Evolutionary conservation across 106 monocot genomes (phyloP).

Genomic region (Alisma plantagoaquatica): DNA sequence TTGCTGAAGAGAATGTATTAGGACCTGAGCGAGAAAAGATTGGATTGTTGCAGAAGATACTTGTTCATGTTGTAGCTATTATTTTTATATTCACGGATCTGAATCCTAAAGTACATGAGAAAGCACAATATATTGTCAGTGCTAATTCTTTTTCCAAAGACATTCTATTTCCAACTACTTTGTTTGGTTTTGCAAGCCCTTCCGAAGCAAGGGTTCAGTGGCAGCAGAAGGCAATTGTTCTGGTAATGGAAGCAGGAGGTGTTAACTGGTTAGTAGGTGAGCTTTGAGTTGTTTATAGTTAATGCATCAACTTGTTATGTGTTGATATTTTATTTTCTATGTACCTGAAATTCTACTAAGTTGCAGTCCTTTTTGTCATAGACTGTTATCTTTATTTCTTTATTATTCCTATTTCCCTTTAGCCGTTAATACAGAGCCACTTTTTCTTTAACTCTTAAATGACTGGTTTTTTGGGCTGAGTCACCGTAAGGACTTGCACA

Average conservation of each 20-base stretch:
- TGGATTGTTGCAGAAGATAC: conserved; percentile 60
- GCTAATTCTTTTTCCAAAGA: conserved; percentile 13
- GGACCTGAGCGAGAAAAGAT: conserved; percentile 34
- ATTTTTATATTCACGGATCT: conserved; percentile 67
- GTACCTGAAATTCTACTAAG: too few relatives aligned
- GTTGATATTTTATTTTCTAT: too few relatives aligned
- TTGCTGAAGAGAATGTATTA: conserved; percentile 54
- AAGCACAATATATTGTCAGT: conserved; percentile 17
- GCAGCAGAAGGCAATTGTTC: conserved; percentile 61
- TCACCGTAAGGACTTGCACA: too few relatives aligned
- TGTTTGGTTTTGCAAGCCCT: conserved; percentile 4
- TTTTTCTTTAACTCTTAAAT: too few relatives aligned
- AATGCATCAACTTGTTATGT: too few relatives aligned
- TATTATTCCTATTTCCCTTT: too few relatives aligned
- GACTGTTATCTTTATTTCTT: too few relatives aligned
- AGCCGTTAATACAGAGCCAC: too few relatives aligned
- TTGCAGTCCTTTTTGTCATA: too few relatives aligned
- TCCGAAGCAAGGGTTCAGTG: conserved; percentile 44
- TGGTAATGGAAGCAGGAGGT: conserved; percentile 98
- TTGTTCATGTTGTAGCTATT: conserved; percentile 63
- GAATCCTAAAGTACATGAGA: conserved; percentile 27
- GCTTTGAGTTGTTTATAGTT: conserved; percentile 26
- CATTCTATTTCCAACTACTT: conserved; percentile 12
- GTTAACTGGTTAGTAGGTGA: conserved; percentile 99
- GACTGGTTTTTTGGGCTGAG: too few relatives aligned